phyloP scores from a whole-genome alignment of 306 rosid genomes.

The Vicia villosa region DNA sequence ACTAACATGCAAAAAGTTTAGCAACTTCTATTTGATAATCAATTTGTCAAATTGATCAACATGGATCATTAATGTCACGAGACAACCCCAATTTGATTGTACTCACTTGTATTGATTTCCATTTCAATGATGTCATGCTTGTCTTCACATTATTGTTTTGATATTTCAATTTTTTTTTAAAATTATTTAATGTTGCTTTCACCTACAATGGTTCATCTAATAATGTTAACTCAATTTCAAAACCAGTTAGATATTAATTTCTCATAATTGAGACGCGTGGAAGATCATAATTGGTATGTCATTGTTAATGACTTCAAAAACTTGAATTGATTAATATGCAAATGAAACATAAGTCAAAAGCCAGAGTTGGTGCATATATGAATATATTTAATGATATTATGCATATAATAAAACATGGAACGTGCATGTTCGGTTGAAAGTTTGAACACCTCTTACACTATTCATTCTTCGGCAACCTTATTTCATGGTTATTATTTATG shows the following conservation, averaged over 20 bases:
- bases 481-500: no score
- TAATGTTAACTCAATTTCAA: constrained; percentile 39
- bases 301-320: constrained; percentile 4
- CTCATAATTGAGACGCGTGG: constrained; percentile 18
- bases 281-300: constrained; percentile 19
- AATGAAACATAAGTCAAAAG: constrained; percentile 34
- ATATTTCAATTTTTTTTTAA: constrained; percentile 4
- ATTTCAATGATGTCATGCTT: constrained; percentile 31
- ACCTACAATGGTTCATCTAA: constrained; percentile 23
- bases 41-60: constrained; percentile 21
- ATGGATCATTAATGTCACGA: constrained; percentile 20
- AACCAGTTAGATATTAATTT: constrained; percentile 9
- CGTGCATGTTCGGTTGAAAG: constrained; percentile 36
- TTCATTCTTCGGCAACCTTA: background rate
- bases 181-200: constrained; percentile 33
- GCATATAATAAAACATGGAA: constrained; percentile 18
- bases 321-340: constrained; percentile 13
- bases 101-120: background rate
- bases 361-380: constrained; percentile 4
- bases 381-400: background rate
- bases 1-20: constrained; percentile 3
- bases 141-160: constrained; percentile 39
- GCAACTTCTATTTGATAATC: background rate
- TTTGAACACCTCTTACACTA: constrained; percentile 18
- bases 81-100: background rate